These are phyloP conservation scores for Fusarium brevicatenulatum DNA, from an alignment of 2,329 filamentous ascomycete genomes.

Conservation along the genomic window DNA sequence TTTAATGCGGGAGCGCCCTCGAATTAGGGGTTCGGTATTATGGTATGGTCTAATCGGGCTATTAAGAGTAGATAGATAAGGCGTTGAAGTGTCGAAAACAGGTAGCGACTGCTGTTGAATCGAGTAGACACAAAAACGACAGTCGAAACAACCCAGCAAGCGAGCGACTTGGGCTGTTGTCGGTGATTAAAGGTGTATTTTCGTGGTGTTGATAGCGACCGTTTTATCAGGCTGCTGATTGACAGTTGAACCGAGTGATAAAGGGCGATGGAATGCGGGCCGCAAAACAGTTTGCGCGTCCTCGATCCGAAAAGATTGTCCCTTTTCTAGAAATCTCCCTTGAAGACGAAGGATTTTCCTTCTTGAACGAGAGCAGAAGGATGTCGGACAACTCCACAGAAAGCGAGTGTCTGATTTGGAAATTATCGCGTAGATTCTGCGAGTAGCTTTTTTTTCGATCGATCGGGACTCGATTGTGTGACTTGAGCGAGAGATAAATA, in stretches of 20 bases:
- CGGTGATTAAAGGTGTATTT: conserved; percentile 8
- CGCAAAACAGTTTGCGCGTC: conserved; percentile 34
- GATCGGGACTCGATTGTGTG: conserved; percentile 29
- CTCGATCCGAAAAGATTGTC: not conserved
- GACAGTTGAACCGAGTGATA: not conserved
- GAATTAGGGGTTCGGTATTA: conserved; percentile 17
- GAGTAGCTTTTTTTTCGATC: conserved; percentile 18
- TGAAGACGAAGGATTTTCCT: not conserved
- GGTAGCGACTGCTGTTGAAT: conserved; percentile 23
- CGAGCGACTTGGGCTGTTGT: conserved; percentile 30
- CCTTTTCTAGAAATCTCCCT: conserved; percentile 3
- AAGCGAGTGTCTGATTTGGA: not conserved
- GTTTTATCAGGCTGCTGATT: conserved; percentile 27
- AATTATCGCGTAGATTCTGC: conserved; percentile 7
- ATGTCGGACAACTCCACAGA: not conserved
- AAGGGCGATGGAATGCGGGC: conserved; percentile 36
- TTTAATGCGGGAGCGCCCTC: conserved; percentile 8
- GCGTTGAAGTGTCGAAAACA: not conserved
- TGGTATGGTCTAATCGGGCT: conserved; percentile 1
- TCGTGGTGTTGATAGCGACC: not conserved
- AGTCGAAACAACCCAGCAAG: conserved; percentile 28
- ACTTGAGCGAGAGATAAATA: conserved; percentile 22
- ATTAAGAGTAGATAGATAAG: conserved; percentile 21
- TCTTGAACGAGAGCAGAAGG: conserved; percentile 22
- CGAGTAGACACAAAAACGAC: conserved; percentile 1